A percentile compares a stretch with the other conserved stretches of the same genome.
phyloP scores from a whole-genome alignment of 2,329 filamentous ascomycete species.

The Fusarium bactridioides region DNA sequence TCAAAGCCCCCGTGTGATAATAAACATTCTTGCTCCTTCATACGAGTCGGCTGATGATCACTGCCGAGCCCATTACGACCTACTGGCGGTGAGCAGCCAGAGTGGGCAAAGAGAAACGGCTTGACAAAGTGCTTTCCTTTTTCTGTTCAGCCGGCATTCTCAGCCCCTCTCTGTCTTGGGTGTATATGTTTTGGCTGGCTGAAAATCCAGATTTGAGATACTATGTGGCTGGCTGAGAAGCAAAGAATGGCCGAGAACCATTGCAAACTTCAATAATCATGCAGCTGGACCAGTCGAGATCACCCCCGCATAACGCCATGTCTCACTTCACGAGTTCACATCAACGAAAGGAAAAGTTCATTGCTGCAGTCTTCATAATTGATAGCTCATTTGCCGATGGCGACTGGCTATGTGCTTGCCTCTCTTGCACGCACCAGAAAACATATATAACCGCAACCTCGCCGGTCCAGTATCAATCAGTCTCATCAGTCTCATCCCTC shows the following conservation, averaged over 20 bases:
- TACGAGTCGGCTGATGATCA: neutral
- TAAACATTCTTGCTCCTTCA: fast-evolving
- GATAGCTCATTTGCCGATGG: neutral
- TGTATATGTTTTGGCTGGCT: neutral
- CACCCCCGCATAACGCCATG: neutral
- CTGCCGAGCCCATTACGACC: no score
- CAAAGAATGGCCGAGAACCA: neutral
- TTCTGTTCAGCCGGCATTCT: neutral
- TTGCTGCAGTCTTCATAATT: neutral
- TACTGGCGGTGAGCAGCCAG: neutral
- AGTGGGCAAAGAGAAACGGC: neutral
- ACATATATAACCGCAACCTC: neutral
- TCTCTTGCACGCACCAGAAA: neutral
- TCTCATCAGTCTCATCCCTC: neutral
- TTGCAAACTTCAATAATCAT: neutral
- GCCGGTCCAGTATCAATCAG: neutral
- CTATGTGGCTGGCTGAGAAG: neutral
- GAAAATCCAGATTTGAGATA: no score
- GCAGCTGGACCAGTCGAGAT: neutral
- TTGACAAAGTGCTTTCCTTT: neutral
- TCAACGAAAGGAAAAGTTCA: neutral
- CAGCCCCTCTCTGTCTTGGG: neutral
- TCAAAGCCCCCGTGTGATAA: fast-evolving
- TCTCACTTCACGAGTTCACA: neutral
- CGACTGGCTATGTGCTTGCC: neutral